Conservation (phyloP, 495 filamentous ascomycete genomes). For the Clohesyomyces aquaticus region DNA sequence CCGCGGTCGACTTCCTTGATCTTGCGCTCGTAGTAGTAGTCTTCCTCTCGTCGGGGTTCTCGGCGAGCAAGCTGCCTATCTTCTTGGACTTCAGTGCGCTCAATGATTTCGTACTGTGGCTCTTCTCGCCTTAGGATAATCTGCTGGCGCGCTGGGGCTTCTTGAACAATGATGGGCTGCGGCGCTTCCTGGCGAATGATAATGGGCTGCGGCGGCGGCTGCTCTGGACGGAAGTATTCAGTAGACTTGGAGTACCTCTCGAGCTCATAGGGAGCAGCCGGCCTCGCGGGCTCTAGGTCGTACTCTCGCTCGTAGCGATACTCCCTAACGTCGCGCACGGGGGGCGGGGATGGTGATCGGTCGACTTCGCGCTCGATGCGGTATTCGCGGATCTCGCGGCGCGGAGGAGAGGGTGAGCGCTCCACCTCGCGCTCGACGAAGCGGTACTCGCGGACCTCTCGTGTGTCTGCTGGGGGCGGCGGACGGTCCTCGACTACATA, state of each 20-base stretch:
- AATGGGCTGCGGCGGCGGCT: constrained; percentile 63
- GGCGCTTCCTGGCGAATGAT: constrained; percentile 66
- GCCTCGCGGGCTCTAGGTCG: constrained; percentile 35
- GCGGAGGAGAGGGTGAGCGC: constrained; percentile 38
- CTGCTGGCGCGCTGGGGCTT: constrained; percentile 62
- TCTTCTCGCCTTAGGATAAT: constrained; percentile 65
- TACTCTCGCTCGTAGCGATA: constrained; percentile 45
- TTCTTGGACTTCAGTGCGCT: constrained; percentile 61
- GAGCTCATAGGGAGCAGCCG: constrained; percentile 52
- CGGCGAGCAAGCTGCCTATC: constrained; percentile 52
- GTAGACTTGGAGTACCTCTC: constrained; percentile 68
- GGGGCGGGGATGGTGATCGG: constrained; percentile 39
- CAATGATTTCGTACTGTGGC: constrained; percentile 68
- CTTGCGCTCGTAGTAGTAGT: constrained; percentile 69
- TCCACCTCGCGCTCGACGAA: constrained; percentile 45
- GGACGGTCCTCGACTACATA: constrained; percentile 23
- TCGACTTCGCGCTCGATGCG: constrained; percentile 43
- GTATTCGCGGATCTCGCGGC: constrained; percentile 41
- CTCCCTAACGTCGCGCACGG: constrained; percentile 35
- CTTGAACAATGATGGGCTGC: constrained; percentile 74
- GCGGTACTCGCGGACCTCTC: constrained; percentile 35
- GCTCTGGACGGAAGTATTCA: constrained; percentile 63
- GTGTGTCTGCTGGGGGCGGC: no score
- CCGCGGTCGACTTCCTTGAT: constrained; percentile 54
- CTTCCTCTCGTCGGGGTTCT: constrained; percentile 54